Evolutionary conservation across 768 basidiomycete genomes (phyloP).

Genomic region (Termitomyces sp.): DNA sequence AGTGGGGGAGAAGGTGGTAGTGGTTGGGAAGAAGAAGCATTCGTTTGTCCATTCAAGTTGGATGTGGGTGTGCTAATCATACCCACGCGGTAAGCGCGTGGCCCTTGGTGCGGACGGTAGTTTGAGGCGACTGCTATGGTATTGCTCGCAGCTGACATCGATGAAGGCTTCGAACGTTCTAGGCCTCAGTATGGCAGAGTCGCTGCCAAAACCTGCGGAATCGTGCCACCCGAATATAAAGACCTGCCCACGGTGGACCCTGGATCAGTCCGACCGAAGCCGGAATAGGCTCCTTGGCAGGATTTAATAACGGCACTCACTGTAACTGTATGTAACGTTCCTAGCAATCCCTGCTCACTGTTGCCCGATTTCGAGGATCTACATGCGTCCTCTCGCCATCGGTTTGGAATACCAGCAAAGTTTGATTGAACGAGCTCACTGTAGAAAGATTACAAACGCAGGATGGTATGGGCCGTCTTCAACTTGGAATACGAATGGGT

Average conservation of each 20-base stretch:
- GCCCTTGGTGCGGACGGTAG: slow-evolving; percentile 11
- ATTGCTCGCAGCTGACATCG: slow-evolving; percentile 12
- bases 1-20: slow-evolving; percentile 22
- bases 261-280: slow-evolving; percentile 6
- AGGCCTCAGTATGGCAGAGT: not conserved
- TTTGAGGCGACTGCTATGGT: slow-evolving; percentile 1
- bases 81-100: slow-evolving; percentile 45
- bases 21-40: slow-evolving; percentile 23
- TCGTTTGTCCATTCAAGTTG: slow-evolving; percentile 17
- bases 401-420: not conserved
- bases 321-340: not conserved
- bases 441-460: not conserved
- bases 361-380: not conserved
- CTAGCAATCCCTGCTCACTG: not conserved
- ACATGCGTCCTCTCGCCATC: not conserved
- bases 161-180: slow-evolving; percentile 9
- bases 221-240: slow-evolving; percentile 1
- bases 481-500: not conserved
- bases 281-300: not conserved
- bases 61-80: slow-evolving; percentile 28
- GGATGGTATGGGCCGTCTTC: not conserved
- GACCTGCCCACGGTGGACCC: not conserved
- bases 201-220: slow-evolving; percentile 4
- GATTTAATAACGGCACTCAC: not conserved
- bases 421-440: slow-evolving; percentile 3